These are phyloP conservation scores for Alternaria infectoria DNA, from an alignment of 2,329 filamentous ascomycete species.

Conservation along the genomic window DNA sequence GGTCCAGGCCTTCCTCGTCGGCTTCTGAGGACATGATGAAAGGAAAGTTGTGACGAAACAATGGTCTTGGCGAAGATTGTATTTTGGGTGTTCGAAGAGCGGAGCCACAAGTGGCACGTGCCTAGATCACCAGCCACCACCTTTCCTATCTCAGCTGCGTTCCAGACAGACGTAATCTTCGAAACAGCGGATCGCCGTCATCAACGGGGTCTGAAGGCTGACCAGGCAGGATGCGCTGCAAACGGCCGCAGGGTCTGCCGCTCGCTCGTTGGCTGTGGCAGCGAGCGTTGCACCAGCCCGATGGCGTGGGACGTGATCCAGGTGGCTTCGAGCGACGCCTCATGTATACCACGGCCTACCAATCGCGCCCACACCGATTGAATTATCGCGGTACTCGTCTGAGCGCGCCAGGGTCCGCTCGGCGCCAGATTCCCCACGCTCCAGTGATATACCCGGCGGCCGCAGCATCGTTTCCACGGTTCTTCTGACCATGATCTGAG, in stretches of 20 bases:
- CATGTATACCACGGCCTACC: background rate
- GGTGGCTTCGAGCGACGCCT: background rate
- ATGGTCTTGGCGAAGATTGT: slow-evolving; percentile 23
- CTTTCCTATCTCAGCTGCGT: slow-evolving; percentile 16
- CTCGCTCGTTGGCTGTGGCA: slow-evolving; percentile 8
- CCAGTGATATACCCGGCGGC: slow-evolving; percentile 11
- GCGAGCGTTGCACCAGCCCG: slow-evolving; percentile 3
- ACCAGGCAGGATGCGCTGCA: background rate
- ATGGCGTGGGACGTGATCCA: background rate
- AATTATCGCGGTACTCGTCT: slow-evolving; percentile 15
- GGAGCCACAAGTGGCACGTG: slow-evolving; percentile 14
- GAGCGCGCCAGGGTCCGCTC: slow-evolving; percentile 11
- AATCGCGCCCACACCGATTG: background rate
- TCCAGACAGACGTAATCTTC: slow-evolving; percentile 10
- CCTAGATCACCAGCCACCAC: slow-evolving; percentile 13
- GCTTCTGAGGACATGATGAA: slow-evolving; percentile 36
- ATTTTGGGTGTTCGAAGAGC: slow-evolving; percentile 25
- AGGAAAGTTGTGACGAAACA: slow-evolving; percentile 15
- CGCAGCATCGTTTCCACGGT: slow-evolving; percentile 18
- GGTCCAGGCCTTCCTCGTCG: slow-evolving; percentile 51
- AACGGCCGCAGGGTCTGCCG: slow-evolving; percentile 4
- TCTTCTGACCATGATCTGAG: background rate
- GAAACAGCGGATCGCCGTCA: slow-evolving; percentile 13
- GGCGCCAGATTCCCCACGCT: slow-evolving; percentile 18
- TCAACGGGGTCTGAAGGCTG: slow-evolving; percentile 1